A percentile compares a stretch with the other conserved stretches of the same genome.
Conservation (phyloP, 108 stramenopile genomes). For the Skeletonema potamos region DNA sequence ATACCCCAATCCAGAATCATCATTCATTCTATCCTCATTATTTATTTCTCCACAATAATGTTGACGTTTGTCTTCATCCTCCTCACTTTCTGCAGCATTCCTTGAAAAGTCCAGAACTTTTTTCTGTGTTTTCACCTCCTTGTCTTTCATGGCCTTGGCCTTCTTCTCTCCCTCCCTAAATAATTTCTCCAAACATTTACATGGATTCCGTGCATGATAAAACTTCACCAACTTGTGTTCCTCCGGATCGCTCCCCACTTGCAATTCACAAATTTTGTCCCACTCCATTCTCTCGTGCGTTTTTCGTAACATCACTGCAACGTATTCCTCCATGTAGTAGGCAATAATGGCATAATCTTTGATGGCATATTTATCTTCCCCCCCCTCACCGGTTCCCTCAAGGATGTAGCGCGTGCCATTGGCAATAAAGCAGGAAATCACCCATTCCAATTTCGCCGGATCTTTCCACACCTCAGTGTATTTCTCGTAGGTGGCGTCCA, state of each 20-base stretch:
- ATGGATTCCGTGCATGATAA: neutral
- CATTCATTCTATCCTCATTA: too few relatives aligned
- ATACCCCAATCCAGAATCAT: neutral
- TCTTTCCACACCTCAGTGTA: neutral
- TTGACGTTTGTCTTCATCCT: too few relatives aligned
- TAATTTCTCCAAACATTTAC: neutral
- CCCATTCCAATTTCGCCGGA: neutral
- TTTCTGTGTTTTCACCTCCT: neutral
- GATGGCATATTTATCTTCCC: neutral
- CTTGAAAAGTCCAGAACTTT: neutral
- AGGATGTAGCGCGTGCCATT: neutral
- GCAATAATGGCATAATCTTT: conserved; percentile 1
- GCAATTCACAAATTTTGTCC: neutral
- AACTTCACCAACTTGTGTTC: neutral
- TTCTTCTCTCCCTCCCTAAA: neutral
- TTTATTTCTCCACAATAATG: too few relatives aligned
- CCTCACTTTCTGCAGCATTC: neutral
- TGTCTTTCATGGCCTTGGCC: neutral
- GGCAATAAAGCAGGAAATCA: neutral
- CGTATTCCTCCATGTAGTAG: neutral
- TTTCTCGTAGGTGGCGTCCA: neutral
- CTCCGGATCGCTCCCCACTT: neutral
- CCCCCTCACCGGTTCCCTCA: neutral
- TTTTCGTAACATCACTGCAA: neutral
- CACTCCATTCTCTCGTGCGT: neutral